Evolutionary conservation across 345 rosid genomes (phyloP).

Genomic region (Gynandropsis gynandra): DNA sequence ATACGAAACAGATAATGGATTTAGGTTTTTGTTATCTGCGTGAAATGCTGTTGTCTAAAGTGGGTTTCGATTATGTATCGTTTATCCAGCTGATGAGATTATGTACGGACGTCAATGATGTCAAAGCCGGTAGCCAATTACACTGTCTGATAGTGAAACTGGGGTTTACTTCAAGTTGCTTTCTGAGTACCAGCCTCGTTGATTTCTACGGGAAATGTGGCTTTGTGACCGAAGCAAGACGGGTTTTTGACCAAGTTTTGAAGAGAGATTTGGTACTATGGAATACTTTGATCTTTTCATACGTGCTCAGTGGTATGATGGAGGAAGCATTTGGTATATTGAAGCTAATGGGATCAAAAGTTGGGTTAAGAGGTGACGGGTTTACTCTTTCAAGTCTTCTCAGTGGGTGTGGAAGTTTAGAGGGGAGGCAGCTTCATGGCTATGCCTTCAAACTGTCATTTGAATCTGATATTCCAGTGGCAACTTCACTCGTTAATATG

Average conservation of each 20-base stretch:
- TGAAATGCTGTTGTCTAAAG: conserved; percentile 35
- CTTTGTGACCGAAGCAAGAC: conserved; percentile 34
- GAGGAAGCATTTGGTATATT: conserved; percentile 40
- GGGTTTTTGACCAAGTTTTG: conserved; percentile 36
- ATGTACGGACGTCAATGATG: conserved; percentile 32
- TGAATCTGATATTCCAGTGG: conserved; percentile 44
- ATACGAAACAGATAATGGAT: conserved; percentile 2
- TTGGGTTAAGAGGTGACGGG: conserved; percentile 34
- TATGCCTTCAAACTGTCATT: conserved; percentile 37
- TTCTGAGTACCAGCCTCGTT: conserved; percentile 41
- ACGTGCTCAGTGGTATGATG: conserved; percentile 38
- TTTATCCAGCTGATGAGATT: conserved; percentile 44
- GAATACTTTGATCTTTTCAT: conserved; percentile 55
- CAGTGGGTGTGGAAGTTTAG: conserved; percentile 32
- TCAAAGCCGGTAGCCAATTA: conserved; percentile 39
- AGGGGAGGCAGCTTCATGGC: conserved; percentile 54
- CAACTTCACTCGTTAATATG: conserved; percentile 50
- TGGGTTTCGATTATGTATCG: conserved; percentile 43
- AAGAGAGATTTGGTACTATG: conserved; percentile 49
- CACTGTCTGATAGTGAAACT: conserved; percentile 47
- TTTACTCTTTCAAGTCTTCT: conserved; percentile 59
- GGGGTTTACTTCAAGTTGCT: conserved; percentile 37
- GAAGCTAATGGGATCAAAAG: conserved; percentile 35
- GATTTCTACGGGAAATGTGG: conserved; percentile 68
- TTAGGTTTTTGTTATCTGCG: conserved; percentile 34